Evolutionary conservation across 331 rosid genomes (phyloP), one percentile per base, ranked within the genome.

Genomic region (Erythrophleum ivorense): DNA sequence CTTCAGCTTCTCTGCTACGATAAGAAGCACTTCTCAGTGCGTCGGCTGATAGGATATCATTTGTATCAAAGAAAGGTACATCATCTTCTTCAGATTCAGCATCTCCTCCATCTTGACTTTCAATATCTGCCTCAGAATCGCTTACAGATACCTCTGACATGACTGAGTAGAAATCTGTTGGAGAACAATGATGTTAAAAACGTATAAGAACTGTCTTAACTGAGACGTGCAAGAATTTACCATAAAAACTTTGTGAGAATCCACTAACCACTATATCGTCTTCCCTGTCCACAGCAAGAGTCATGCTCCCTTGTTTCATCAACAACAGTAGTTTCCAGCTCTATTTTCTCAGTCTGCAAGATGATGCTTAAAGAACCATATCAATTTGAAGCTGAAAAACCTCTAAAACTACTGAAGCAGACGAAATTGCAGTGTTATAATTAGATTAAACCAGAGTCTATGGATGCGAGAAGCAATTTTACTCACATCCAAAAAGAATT

Each of bases 291-390:
- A 55, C 97, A 92, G 77, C 86, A 94, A 74, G 97, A 91, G 67
- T 94, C 97, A 1, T 97, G 97, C 78, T 92, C 98, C 91, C 92
- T 94, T 59, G 98, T 94, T 91, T 94, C 98, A 81, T 94, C 98
- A 62, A 94, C 95, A 24, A 94, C 98, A 76, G 97, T 92, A 71
- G 98, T 85, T 92, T 94, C 98, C 90, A 94, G 80, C 91, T 94
- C 97, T 84, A 94, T 92, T 88, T 94, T 94, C 89, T 94, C 98
- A 0, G 97, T 87, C 98, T 94, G 91, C 88, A 76, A 71, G 81
- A 41, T n/a, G n/a, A 74, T 46, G 55, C 71, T 81, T 31, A 16
- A 13, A 54, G 64, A 58, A 79, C n/a, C n/a, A n/a, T n/a, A n/a
- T n/a, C n/a, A n/a, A n/a, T n/a, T n/a, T n/a, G n/a, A n/a, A n/a